phyloP scores from a whole-genome alignment of 805 yeast species.

The Sugiyamaella mastotermitis region DNA sequence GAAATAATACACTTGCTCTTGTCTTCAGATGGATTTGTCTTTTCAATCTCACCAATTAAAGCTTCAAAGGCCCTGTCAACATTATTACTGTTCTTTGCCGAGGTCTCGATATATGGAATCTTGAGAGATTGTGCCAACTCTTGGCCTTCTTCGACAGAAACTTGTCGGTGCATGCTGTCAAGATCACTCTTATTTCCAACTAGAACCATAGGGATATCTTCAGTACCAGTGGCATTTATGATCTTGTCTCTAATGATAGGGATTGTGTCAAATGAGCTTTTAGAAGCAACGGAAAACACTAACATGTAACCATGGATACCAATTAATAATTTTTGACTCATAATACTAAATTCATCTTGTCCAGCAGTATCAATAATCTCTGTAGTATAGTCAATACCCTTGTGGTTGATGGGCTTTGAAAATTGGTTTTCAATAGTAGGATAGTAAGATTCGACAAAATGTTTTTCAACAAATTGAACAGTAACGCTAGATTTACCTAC shows the following conservation, averaged over 20 bases:
- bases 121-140: conserved; percentile 58
- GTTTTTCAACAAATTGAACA: conserved; percentile 79
- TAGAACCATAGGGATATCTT: conserved; percentile 68
- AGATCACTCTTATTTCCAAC: conserved; percentile 76
- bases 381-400: conserved; percentile 69
- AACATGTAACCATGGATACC: conserved; percentile 81
- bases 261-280: conserved; percentile 71
- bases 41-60: conserved; percentile 22
- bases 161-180: conserved; percentile 49
- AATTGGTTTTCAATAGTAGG: conserved; percentile 89
- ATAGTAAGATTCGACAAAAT: conserved; percentile 81
- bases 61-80: conserved; percentile 20
- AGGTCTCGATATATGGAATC: conserved; percentile 75
- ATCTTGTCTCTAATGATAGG: conserved; percentile 78
- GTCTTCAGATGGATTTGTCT: conserved; percentile 10
- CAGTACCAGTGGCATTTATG: conserved; percentile 49
- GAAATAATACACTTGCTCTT: conserved; percentile 14
- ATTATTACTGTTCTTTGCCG: conserved; percentile 39
- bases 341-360: conserved; percentile 79
- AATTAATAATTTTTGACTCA: conserved; percentile 70
- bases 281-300: conserved; percentile 74
- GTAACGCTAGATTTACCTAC: conserved; percentile 82
- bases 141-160: conserved; percentile 49
- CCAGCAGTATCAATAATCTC: conserved; percentile 93
- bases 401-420: conserved; percentile 58